A percentile compares a stretch with the other conserved stretches of the same genome.
Conservation (phyloP, 2,329 filamentous ascomycete genomes). For the Coleophoma cylindrospora region DNA sequence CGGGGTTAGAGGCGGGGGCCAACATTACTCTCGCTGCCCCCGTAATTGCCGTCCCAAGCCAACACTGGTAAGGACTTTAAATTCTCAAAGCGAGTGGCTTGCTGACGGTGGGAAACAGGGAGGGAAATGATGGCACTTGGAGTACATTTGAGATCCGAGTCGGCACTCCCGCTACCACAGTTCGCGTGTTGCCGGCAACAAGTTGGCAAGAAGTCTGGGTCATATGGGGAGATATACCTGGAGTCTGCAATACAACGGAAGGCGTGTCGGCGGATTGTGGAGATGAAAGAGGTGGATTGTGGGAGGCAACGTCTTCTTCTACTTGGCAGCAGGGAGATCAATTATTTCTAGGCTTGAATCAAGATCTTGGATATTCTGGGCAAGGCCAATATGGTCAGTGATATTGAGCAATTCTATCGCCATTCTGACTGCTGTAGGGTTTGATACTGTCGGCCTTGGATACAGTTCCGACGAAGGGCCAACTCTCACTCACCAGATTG, state of each 20-base stretch:
- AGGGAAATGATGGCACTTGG: slow-evolving; percentile 31
- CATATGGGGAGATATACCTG: slow-evolving; percentile 57
- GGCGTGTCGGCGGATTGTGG: slow-evolving; percentile 31
- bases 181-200: slow-evolving; percentile 32
- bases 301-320: slow-evolving; percentile 27
- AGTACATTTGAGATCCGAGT: slow-evolving; percentile 34
- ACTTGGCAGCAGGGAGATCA: slow-evolving; percentile 28
- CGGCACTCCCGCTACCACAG: slow-evolving; percentile 29
- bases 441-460: slow-evolving; percentile 18
- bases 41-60: slow-evolving; percentile 10
- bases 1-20: slow-evolving; percentile 7
- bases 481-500: slow-evolving; percentile 14
- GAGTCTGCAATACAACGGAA: slow-evolving; percentile 44
- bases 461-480: slow-evolving; percentile 11
- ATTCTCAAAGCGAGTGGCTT: neutral
- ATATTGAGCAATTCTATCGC: neutral
- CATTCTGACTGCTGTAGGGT: slow-evolving; percentile 8
- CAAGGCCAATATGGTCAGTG: slow-evolving; percentile 18
- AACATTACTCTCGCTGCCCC: slow-evolving; percentile 14
- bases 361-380: slow-evolving; percentile 30
- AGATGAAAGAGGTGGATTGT: slow-evolving; percentile 29
- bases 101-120: slow-evolving; percentile 20
- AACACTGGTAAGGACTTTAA: slow-evolving; percentile 10
- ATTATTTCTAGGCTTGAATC: slow-evolving; percentile 31
- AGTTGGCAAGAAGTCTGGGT: slow-evolving; percentile 41